Evolutionary conservation across 306 rosid genomes (phyloP).

Genomic region (Sindora glabra): DNA sequence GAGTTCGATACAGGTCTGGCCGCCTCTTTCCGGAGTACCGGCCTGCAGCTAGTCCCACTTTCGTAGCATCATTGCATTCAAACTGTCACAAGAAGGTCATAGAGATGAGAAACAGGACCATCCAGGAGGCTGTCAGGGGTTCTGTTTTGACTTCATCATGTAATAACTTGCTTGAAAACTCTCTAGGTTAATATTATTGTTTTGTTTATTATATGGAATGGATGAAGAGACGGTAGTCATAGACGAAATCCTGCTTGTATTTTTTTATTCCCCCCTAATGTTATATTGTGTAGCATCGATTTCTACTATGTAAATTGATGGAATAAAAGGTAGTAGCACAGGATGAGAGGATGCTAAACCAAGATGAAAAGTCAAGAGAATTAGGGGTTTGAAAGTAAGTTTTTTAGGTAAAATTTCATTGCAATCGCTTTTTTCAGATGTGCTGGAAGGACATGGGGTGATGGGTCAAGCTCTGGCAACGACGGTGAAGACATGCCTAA

Average conservation of each 20-base stretch:
- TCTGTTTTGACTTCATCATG: slow-evolving; percentile 20
- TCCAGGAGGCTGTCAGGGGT: slow-evolving; percentile 14
- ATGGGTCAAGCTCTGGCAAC: no score
- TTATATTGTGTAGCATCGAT: slow-evolving; percentile 32
- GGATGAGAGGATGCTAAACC: slow-evolving; percentile 21
- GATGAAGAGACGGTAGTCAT: slow-evolving; percentile 26
- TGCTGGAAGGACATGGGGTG: no score
- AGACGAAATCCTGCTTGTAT: slow-evolving; percentile 38
- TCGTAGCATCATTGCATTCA: slow-evolving; percentile 53
- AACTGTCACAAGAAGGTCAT: slow-evolving; percentile 78
- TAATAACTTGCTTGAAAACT: slow-evolving; percentile 24
- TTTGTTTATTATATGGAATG: slow-evolving; percentile 25
- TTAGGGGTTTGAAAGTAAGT: no score
- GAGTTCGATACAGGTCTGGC: slow-evolving; percentile 84
- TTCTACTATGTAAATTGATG: slow-evolving; percentile 41
- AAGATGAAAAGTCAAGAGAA: background rate
- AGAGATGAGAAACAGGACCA: slow-evolving; percentile 55
- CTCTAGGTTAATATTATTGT: slow-evolving; percentile 25
- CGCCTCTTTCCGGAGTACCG: slow-evolving; percentile 82
- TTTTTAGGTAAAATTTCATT: no score
- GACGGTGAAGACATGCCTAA: no score
- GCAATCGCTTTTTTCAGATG: no score
- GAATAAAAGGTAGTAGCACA: slow-evolving; percentile 31
- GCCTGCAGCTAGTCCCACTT: slow-evolving; percentile 81
- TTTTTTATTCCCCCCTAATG: slow-evolving; percentile 22